Base-by-base conservation (phyloP, 345 rosid species). In the Lepidium africanum region DNA sequence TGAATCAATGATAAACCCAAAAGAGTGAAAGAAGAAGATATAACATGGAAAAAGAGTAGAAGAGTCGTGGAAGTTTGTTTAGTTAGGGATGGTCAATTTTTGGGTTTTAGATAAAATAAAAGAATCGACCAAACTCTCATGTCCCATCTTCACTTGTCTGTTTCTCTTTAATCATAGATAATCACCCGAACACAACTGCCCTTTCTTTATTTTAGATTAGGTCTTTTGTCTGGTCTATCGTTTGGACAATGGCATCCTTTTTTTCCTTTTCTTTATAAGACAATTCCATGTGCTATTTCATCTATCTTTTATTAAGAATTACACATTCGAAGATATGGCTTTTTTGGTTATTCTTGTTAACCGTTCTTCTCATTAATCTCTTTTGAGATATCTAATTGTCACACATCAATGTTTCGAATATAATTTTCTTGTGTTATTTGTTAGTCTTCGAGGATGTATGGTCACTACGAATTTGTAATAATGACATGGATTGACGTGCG, bases 61-160 rank as follows among this genome's bases (percentile, higher is more conserved):
- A 64, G 76, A 72, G 71, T 38, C 71, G 71, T 64, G 65, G 65
- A 64, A 72, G 65, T 30, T 63, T 72, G 59, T 39, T 72, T 64
- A 47, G 70, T 72, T 63, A 55, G 57, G 57, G 56, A 72, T 45
- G 52, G 65, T 72, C 70, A 72, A 56, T 46, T 72, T 55, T 63
- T 27, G 32, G 15, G 21, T 30, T 55, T 52, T 9, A 46, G 5
- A 15, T 15, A 23, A 21, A 46, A 72, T 39, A 39, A 57, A 65
- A 65, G 13, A 17, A 45, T 52, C 40, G 40, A 72, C 71, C 76
- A 21, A 72, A 72, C 71, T 56, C 76, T 72, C 76, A 72, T 72
- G 71, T 48, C 52, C 65, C 71, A 72, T 72, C 51, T 64, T 72
- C 65, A 48, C 19, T 65, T 65, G 76, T 72, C 70, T 63, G 42